Evolutionary conservation across 192 early-diverging fungal species (phyloP).

Genomic region (Phlyctochytrium bullatum): DNA sequence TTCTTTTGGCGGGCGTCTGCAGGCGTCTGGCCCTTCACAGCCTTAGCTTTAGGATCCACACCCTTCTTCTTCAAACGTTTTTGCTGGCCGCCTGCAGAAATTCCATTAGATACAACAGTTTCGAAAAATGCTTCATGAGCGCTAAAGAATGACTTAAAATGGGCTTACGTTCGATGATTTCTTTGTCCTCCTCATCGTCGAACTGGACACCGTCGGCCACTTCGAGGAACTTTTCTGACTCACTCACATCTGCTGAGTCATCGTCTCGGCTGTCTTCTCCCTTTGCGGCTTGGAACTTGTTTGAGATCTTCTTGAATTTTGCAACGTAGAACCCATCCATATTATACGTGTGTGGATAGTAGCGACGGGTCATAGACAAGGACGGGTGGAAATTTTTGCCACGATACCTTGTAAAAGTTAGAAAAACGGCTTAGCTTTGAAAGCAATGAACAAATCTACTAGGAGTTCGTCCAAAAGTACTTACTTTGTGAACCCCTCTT

Average conservation of each 20-base stretch:
- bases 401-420: constrained; percentile 59
- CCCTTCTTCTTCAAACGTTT: constrained; percentile 46
- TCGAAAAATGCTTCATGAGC: not conserved
- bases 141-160: not conserved
- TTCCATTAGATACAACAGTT: constrained; percentile 12
- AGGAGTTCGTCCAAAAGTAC: constrained; percentile 14
- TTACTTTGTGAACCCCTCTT: constrained; percentile 80
- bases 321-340: constrained; percentile 99
- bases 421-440: not conserved
- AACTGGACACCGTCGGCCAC: constrained; percentile 38
- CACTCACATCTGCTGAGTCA: constrained; percentile 9
- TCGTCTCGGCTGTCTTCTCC: constrained; percentile 14
- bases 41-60: constrained; percentile 29
- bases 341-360: constrained; percentile 97
- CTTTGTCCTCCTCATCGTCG: constrained; percentile 62
- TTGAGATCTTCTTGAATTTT: constrained; percentile 93
- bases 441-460: constrained; percentile 12
- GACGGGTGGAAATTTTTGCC: constrained; percentile 86
- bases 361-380: constrained; percentile 77
- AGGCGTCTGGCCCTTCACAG: constrained; percentile 6
- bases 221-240: constrained; percentile 22
- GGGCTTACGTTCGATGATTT: constrained; percentile 50
- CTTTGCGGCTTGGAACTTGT: constrained; percentile 61
- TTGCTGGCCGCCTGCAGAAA: constrained; percentile 23
- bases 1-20: constrained; percentile 6